Base-by-base conservation (phyloP, 495 filamentous ascomycete genomes). In the Niebla homalea region DNA sequence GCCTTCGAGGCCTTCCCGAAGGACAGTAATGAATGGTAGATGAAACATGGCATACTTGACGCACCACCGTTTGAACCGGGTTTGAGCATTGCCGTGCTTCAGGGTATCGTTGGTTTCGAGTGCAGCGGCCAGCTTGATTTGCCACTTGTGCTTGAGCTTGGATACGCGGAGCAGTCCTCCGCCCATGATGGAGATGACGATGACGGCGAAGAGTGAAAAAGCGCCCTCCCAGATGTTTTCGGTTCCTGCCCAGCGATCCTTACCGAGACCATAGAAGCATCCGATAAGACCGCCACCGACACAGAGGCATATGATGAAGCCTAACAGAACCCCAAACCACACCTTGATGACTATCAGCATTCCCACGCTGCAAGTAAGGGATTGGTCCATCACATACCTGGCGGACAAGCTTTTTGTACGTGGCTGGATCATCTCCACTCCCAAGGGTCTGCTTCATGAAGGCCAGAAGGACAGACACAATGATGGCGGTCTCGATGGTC, bases 81-180 rank as follows among this genome's bases (percentile, higher is more conserved):
- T 57, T 26, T 29, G 36, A 21, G 49, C 49, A 32, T 49, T 56
- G 46, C 43, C 52, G 1, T 55, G 42, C n/a, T 68, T 59, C n/a
- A 53, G 56, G 8, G 54, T 61, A 16, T 74, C 54, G 2, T 78
- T 71, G 10, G 68, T 60, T 54, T 81, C 82, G 19, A 89, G 63
- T 0, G 79, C 72, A 52, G 74, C 72, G 15, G 78, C 74, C n/a
- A 94, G 72, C 73, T 88, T 89, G 49, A 81, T 65, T 14, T 78
- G 77, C 87, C 87, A 94, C 62, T 89, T 88, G 41, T 86, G 84
- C 61, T 88, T 83, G 60, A 89, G 75, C 66, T 89, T 90, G 43
- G 78, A 82, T 38, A 94, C 77, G n/a, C 87, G 76, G 7, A 94
- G 70, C 20, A 92, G 74, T 8, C 84, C 84, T 11, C 79, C 79